Percentiles rank a stretch among this genome's conserved stretches.
phyloP scores from a whole-genome alignment of 331 rosid genomes.

The Quercus tomentella region DNA sequence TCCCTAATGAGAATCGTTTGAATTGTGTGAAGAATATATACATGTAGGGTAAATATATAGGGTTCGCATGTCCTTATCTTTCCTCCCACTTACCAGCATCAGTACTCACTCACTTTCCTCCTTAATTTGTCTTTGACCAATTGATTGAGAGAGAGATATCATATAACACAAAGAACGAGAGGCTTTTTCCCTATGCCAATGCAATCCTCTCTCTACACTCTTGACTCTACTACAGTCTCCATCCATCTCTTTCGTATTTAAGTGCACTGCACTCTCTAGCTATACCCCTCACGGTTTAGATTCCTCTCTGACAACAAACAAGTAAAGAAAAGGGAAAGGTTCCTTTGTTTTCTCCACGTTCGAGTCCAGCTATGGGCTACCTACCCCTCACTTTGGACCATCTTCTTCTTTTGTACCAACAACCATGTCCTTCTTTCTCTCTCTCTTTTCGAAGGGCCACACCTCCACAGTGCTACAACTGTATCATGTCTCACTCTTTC shows the following conservation, averaged over 20 bases:
- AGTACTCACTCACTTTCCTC: neutral
- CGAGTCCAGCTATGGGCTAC: constrained; percentile 9
- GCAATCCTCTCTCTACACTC: neutral
- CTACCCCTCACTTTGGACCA: neutral
- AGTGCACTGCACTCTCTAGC: constrained; percentile 17
- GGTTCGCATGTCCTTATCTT: neutral
- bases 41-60: neutral
- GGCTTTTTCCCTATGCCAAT: neutral
- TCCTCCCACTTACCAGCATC: neutral
- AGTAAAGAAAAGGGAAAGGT: constrained; percentile 20
- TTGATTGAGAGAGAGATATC: neutral
- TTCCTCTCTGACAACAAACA: constrained; percentile 25
- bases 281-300: constrained; percentile 19
- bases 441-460: constrained; percentile 8
- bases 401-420: neutral
- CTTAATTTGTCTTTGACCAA: constrained; percentile 14
- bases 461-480: neutral
- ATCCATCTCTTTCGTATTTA: constrained; percentile 6
- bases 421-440: neutral
- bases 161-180: constrained; percentile 12
- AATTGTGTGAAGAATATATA: neutral
- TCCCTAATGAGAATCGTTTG: constrained; percentile 13
- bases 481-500: neutral
- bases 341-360: constrained; percentile 17
- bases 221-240: neutral